These are phyloP conservation scores for Boletus semigastroideus DNA, from an alignment of 1,284 basidiomycete genomes.

Conservation along the genomic window DNA sequence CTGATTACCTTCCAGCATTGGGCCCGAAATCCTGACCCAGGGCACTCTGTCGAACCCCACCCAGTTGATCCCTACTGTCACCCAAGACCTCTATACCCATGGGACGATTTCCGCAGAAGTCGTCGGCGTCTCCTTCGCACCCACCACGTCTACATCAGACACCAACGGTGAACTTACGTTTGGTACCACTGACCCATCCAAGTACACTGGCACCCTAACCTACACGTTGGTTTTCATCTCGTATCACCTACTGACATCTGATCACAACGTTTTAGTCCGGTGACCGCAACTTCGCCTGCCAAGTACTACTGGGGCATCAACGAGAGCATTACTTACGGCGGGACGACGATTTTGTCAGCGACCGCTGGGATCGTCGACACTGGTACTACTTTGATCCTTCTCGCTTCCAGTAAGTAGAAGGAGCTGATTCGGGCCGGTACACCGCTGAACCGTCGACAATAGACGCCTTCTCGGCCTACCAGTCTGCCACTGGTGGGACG, in stretches of 20 bases:
- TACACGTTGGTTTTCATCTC: constrained; percentile 40
- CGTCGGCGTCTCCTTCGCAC: constrained; percentile 42
- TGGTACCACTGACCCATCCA: constrained; percentile 49
- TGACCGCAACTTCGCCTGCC: constrained; percentile 50
- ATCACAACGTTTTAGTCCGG: constrained; percentile 34
- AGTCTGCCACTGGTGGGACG: constrained; percentile 51
- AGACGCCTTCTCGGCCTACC: constrained; percentile 55
- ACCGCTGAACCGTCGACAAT: constrained; percentile 4
- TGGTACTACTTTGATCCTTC: constrained; percentile 39
- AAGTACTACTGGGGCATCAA: constrained; percentile 62
- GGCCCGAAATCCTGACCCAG: constrained; percentile 32
- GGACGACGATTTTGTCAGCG: constrained; percentile 41
- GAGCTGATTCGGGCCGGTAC: background rate
- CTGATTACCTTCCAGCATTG: constrained; percentile 41
- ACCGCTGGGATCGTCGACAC: constrained; percentile 68
- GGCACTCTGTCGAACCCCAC: constrained; percentile 21
- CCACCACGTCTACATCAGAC: constrained; percentile 27
- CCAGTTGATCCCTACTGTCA: constrained; percentile 34
- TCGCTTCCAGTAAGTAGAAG: constrained; percentile 34
- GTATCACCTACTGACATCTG: background rate
- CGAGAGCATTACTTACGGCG: constrained; percentile 55
- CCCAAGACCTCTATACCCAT: constrained; percentile 37
- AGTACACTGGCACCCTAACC: constrained; percentile 45
- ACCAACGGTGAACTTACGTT: constrained; percentile 46
- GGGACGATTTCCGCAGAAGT: constrained; percentile 30